Evolutionary conservation across 2,329 filamentous ascomycete species (phyloP).

Genomic region (Kalaharituber pfeilii): DNA sequence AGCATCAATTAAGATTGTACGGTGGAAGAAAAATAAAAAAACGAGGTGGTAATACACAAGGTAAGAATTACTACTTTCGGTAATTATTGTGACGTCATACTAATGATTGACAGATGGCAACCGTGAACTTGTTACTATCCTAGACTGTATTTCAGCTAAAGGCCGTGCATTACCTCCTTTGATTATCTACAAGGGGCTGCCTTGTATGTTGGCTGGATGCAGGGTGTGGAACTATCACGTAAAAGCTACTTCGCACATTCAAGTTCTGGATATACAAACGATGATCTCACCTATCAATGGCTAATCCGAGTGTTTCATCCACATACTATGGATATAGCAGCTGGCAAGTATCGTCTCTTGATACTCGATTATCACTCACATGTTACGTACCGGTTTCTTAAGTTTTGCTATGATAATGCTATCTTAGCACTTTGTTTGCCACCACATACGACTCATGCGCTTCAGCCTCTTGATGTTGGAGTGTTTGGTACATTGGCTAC

Average conservation of each 20-base stretch:
- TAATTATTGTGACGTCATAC: background rate
- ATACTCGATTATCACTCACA: too few species aligned
- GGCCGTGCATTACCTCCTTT: background rate
- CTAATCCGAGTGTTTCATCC: background rate
- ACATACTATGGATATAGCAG: background rate
- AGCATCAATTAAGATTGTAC: slow-evolving; percentile 1
- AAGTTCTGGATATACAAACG: slow-evolving; percentile 5
- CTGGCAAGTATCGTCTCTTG: background rate
- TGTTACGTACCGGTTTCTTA: background rate
- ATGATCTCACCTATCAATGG: slow-evolving; percentile 2
- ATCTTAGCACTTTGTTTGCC: slow-evolving; percentile 7
- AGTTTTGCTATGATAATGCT: background rate
- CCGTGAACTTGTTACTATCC: slow-evolving; percentile 2
- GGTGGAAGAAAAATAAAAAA: background rate
- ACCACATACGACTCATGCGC: slow-evolving; percentile 2
- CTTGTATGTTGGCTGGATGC: slow-evolving; percentile 2
- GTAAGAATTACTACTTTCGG: background rate
- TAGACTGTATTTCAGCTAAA: slow-evolving; percentile 4
- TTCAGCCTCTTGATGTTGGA: slow-evolving; percentile 9
- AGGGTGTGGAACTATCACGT: too few species aligned
- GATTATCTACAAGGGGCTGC: slow-evolving; percentile 4
- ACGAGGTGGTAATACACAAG: slow-evolving; percentile 1
- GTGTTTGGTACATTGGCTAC: too few species aligned
- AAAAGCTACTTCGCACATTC: background rate
- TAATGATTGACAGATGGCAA: background rate